Base-by-base conservation (phyloP, 768 basidiomycete species). In the Pleurotus ostreatus region DNA sequence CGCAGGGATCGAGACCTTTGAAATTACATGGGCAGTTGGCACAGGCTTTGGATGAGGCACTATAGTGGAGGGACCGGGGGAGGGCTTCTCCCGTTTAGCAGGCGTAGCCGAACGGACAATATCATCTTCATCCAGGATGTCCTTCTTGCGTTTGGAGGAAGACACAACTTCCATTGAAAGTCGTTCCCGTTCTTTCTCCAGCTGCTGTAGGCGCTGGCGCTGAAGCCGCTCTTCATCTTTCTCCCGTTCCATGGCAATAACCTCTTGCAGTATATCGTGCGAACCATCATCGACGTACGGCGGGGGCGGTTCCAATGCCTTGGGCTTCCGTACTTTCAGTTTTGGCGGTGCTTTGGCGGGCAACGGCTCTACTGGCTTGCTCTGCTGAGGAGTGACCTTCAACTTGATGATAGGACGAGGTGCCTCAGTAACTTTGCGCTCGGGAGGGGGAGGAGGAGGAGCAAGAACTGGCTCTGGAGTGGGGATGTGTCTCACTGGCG, bases 251-350 rank as follows among this genome's bases (percentile, higher is more conserved):
- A 91, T 87, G 6, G 89, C 89, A 54, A 91, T 79, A 16, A 92
- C 88, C 66, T 92, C 89, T 66, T 90, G 87, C 2, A 90, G 71
- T 40, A 92, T 76, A 63, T 92, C 89, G 61, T 88, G 84, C 25
- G 86, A 88, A n/a, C 87, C 89, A 68, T 91, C 89, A 61, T 91
- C 88, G 44, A 86, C 78, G 64, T 87, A 87, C 2, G 85, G 79
- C 2, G 84, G 83, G 1, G 86, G 81, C 2, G 83, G 81, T 20
- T 72, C 78, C 11, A 70, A 63, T 34, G 70, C 69, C 62, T 79
- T 82, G 11, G 74, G 60, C 60, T 79, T 84, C 43, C 73, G 70
- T 49, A 62, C 64, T 57, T 72, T 73, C 41, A 70, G 64, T 61
- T 77, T 81, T 7, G 69, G 57, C 20, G 65, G 45, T n/a, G 66